Conservation (phyloP, 306 rosid genomes). For the Hippophae tibetana region DNA sequence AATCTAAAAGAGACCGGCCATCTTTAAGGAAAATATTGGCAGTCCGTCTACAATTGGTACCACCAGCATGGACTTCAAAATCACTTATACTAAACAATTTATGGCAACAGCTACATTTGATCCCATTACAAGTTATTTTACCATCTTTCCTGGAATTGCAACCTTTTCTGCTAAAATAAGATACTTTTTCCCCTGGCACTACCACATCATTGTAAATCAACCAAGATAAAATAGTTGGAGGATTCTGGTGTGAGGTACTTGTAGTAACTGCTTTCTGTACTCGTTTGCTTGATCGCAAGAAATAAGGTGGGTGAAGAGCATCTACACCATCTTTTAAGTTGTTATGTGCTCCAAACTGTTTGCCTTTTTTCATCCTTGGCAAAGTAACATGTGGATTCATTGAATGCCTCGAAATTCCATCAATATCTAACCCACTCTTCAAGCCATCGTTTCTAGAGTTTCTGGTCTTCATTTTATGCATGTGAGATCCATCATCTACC, state of each 20-base stretch:
- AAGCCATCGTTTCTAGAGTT: conserved; percentile 13
- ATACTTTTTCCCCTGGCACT: conserved; percentile 62
- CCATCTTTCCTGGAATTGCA: conserved; percentile 31
- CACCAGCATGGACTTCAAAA: conserved; percentile 54
- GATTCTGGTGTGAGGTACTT: conserved; percentile 36
- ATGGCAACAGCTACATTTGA: conserved; percentile 68
- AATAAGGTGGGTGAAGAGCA: conserved; percentile 11
- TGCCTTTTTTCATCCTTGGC: conserved; percentile 22
- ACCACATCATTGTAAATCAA: conserved; percentile 58
- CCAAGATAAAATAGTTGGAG: conserved; percentile 63
- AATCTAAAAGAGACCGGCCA: conserved; percentile 59
- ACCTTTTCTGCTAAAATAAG: conserved; percentile 25
- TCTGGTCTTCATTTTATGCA: conserved; percentile 28
- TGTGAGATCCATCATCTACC: conserved; percentile 19
- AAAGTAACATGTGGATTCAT: conserved; percentile 21
- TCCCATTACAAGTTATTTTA: conserved; percentile 52
- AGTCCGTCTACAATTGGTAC: conserved; percentile 31
- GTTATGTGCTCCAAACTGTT: neutral
- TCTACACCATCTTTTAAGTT: conserved; percentile 9
- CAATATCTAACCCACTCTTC: conserved; percentile 16
- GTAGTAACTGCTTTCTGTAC: conserved; percentile 36
- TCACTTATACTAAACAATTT: conserved; percentile 31
- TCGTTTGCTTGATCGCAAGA: conserved; percentile 46
- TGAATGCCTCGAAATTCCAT: conserved; percentile 17
- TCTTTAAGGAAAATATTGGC: conserved; percentile 49